Evolutionary conservation across 768 basidiomycete species (phyloP).

Genomic region (Tricholoma sp.): DNA sequence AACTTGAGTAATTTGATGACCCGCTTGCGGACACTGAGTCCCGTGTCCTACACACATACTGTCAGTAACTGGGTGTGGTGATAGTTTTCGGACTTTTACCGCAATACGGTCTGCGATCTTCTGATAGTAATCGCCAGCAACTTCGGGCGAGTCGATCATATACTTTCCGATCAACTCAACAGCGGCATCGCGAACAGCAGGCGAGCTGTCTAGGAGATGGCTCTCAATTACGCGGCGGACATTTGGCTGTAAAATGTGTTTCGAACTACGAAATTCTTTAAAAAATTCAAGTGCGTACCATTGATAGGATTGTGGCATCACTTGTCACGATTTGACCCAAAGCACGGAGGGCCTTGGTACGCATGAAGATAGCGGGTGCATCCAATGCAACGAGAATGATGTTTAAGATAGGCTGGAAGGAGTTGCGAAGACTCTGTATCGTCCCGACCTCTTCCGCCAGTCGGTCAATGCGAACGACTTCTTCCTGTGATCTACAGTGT

Average conservation of each 20-base stretch:
- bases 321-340: slow-evolving; percentile 86
- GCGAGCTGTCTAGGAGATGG: slow-evolving; percentile 86
- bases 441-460: slow-evolving; percentile 74
- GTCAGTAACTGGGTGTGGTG: background rate
- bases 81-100: slow-evolving; percentile 41
- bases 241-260: slow-evolving; percentile 42
- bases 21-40: slow-evolving; percentile 88
- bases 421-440: slow-evolving; percentile 67
- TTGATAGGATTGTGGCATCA: slow-evolving; percentile 76
- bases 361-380: slow-evolving; percentile 83
- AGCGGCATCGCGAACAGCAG: slow-evolving; percentile 93
- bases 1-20: slow-evolving; percentile 92
- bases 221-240: slow-evolving; percentile 86
- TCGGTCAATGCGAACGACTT: slow-evolving; percentile 59
- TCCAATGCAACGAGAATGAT: slow-evolving; percentile 78
- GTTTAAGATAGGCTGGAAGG: slow-evolving; percentile 80
- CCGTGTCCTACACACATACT: slow-evolving; percentile 71
- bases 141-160: slow-evolving; percentile 80
- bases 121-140: slow-evolving; percentile 86
- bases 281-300: slow-evolving; percentile 35
- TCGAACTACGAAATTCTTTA: background rate
- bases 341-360: slow-evolving; percentile 90
- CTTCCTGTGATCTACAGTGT: slow-evolving; percentile 58
- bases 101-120: slow-evolving; percentile 88
- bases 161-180: slow-evolving; percentile 98